A percentile compares a stretch with the other conserved stretches of the same genome.
Conservation (phyloP, 2,329 filamentous ascomycete species). For the Sclerotinia subarctica region DNA sequence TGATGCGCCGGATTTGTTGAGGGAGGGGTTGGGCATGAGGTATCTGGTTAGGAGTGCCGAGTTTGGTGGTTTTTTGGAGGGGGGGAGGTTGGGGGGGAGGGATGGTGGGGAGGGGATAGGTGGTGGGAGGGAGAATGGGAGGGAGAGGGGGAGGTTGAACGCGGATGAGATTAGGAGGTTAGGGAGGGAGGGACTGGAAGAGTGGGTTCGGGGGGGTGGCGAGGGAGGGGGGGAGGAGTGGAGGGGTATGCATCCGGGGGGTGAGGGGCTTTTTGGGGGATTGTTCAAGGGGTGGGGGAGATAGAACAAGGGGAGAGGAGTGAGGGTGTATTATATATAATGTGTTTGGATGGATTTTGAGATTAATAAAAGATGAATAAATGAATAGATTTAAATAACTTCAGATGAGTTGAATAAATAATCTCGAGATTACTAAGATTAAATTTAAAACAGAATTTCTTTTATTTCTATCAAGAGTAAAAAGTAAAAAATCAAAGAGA, state of each 20-base stretch:
- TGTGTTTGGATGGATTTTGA: too few species aligned
- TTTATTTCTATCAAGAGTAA: too few species aligned
- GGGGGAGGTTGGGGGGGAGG: conserved; percentile 5
- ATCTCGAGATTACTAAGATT: too few species aligned
- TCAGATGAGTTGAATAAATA: too few species aligned
- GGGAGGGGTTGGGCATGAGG: conserved; percentile 46
- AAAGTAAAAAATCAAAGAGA: too few species aligned
- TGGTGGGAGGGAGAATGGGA: background rate
- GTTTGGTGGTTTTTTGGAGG: conserved; percentile 50
- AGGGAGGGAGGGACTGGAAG: conserved; percentile 10
- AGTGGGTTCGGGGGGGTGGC: conserved; percentile 4
- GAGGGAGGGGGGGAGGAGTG: conserved; percentile 1
- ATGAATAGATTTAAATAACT: too few species aligned
- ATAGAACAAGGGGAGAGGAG: too few species aligned
- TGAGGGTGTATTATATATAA: background rate
- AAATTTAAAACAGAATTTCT: too few species aligned
- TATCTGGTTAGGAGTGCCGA: conserved; percentile 59
- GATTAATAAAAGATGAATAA: too few species aligned
- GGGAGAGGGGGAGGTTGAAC: background rate
- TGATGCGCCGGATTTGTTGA: conserved; percentile 57
- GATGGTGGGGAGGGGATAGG: conserved; percentile 36
- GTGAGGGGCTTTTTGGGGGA: conserved; percentile 1
- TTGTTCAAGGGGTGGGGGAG: conserved; percentile 3
- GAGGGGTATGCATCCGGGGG: background rate
- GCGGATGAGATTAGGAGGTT: background rate